These are phyloP conservation scores for Candida gigantensis DNA, from an alignment of 1,139 yeast species.

Conservation along the genomic window DNA sequence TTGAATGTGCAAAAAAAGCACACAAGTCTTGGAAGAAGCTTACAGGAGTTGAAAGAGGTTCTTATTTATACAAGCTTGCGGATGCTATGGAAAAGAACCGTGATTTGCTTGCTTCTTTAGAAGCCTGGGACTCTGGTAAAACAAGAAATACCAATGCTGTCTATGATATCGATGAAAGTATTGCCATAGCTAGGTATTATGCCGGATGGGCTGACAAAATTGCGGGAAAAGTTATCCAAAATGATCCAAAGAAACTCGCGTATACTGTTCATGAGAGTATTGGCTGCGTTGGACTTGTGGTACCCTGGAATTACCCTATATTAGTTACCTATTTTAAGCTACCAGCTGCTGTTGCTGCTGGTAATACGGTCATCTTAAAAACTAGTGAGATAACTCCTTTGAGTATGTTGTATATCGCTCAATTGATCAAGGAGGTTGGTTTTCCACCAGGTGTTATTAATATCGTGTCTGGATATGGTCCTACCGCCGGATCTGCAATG, in stretches of 20 bases:
- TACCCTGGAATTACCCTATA: slow-evolving; percentile 67
- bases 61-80: slow-evolving; percentile 57
- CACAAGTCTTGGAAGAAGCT: slow-evolving; percentile 55
- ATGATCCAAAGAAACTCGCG: slow-evolving; percentile 67
- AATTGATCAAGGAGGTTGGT: slow-evolving; percentile 61
- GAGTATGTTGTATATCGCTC: slow-evolving; percentile 56
- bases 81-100: slow-evolving; percentile 57
- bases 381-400: slow-evolving; percentile 70
- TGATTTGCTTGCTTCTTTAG: slow-evolving; percentile 64
- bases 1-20: slow-evolving; percentile 68
- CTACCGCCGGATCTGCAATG: slow-evolving; percentile 57
- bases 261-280: slow-evolving; percentile 81
- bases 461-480: slow-evolving; percentile 58
- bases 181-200: slow-evolving; percentile 61
- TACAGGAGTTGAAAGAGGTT: slow-evolving; percentile 55
- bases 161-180: slow-evolving; percentile 61
- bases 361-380: slow-evolving; percentile 63
- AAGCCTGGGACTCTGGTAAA: slow-evolving; percentile 83
- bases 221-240: slow-evolving; percentile 67
- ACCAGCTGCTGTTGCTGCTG: slow-evolving; percentile 70
- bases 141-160: slow-evolving; percentile 52
- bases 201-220: slow-evolving; percentile 88
- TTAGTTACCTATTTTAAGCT: slow-evolving; percentile 62
- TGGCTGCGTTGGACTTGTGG: slow-evolving; percentile 79
- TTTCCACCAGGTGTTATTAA: slow-evolving; percentile 73